phyloP scores from a whole-genome alignment of 208 protist genomes.

The Wallacemonas sp. region DNA sequence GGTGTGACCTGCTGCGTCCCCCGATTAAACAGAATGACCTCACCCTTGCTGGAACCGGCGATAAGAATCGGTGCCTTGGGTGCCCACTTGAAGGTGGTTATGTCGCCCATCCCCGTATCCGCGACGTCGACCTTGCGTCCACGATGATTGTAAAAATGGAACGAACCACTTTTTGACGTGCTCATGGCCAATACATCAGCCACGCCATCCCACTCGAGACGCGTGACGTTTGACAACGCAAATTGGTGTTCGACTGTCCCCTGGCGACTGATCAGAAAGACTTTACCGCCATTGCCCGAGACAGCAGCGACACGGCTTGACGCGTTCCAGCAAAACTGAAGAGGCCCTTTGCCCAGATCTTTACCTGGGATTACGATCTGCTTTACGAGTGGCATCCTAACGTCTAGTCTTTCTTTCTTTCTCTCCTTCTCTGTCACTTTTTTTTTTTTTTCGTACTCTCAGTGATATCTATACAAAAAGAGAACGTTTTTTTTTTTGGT shows the following conservation, averaged over 20 bases:
- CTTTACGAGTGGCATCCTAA: constrained; percentile 76
- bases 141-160: constrained; percentile 85
- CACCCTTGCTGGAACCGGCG: constrained; percentile 91
- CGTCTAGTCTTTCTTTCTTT: no score
- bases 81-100: constrained; percentile 92
- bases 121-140: constrained; percentile 66
- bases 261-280: constrained; percentile 63
- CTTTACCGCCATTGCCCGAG: constrained; percentile 68
- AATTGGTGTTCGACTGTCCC: constrained; percentile 86
- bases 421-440: no score
- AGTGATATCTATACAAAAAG: no score
- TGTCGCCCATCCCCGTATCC: constrained; percentile 89
- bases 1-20: constrained; percentile 89
- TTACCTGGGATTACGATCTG: constrained; percentile 62
- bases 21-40: constrained; percentile 93
- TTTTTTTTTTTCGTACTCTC: no score
- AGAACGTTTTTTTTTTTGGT: no score
- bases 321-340: constrained; percentile 78
- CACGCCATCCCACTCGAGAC: constrained; percentile 89
- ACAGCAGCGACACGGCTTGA: constrained; percentile 71
- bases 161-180: constrained; percentile 45
- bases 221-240: constrained; percentile 51
- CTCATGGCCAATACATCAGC: constrained; percentile 91
- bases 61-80: constrained; percentile 67
- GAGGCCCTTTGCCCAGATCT: constrained; percentile 68